Evolutionary conservation across 1,284 basidiomycete species (phyloP), one percentile per base, ranked within the genome.

Genomic region (Puccinia triticina): DNA sequence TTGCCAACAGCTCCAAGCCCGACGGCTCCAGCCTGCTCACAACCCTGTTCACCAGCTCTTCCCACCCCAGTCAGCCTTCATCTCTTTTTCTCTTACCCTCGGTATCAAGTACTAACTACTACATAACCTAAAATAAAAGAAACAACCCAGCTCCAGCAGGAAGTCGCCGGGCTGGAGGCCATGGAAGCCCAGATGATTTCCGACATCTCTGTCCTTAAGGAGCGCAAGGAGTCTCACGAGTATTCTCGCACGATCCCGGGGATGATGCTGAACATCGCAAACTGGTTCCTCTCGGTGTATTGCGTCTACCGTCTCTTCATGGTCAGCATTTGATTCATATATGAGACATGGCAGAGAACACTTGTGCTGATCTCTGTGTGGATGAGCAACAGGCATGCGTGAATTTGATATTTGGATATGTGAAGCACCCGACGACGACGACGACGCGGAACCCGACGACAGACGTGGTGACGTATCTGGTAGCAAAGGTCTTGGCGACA

Each of bases 241-340:
- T 84, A 87, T 77, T 84, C 85, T 2, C 74, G 85, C n/a, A 88
- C 87, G 7, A 77, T 85, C 37, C 83, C 84, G 10, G 88, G 88
- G 18, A 84, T 86, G 26, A 16, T 87, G 4, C 84, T 86, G 83
- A 85, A 87, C 29, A 78, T 85, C 2, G 69, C 86, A 11, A 87
- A 86, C 1, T 87, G 87, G 85, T 74, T 85, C 0, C 87, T 88
- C 83, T 87, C 86, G 40, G 83, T 86, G 5, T 88, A 88, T 84
- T 88, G 88, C 71, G 85, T 87, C 0, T 87, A 84, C 83, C 81
- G 86, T 46, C 84, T 86, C 1, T 85, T 85, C 43, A 83, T 85
- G 26, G 86, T 85, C 64, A 66, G 86, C 69, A 8, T 23, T 37
- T 12, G 8, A 0, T 5, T 50, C 34, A 0, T 29, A 34, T 46